Conservation (phyloP, 1,284 basidiomycete genomes). For the Psilocybe mexicana region DNA sequence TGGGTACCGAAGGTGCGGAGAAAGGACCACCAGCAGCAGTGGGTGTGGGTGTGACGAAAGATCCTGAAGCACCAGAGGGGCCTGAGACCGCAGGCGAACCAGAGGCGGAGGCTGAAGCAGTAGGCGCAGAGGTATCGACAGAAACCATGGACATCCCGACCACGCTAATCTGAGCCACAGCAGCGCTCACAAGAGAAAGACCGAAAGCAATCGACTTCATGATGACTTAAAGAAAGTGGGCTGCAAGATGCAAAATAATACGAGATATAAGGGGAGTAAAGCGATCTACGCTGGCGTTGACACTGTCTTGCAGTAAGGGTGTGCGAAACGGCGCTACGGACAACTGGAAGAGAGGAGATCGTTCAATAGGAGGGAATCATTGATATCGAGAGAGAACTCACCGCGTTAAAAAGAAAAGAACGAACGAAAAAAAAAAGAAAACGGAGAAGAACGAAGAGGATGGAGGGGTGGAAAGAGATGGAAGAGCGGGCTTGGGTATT, state of each 20-base stretch:
- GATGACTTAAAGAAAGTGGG: slow-evolving; percentile 50
- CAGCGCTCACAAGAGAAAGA: slow-evolving; percentile 56
- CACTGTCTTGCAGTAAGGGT: slow-evolving; percentile 60
- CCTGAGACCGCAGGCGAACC: not conserved
- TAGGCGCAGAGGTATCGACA: slow-evolving; percentile 13
- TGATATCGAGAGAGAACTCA: slow-evolving; percentile 21
- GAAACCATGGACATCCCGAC: slow-evolving; percentile 53
- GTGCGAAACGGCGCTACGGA: slow-evolving; percentile 34
- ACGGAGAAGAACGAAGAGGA: slow-evolving; percentile 38
- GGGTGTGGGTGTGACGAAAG: slow-evolving; percentile 19
- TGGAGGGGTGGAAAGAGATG: slow-evolving; percentile 33
- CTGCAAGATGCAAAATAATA: slow-evolving; percentile 34
- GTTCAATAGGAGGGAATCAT: not conserved
- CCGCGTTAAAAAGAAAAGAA: slow-evolving; percentile 41
- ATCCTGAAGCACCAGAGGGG: not conserved
- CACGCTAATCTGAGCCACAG: slow-evolving; percentile 52
- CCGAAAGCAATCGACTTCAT: slow-evolving; percentile 65
- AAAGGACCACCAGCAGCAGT: slow-evolving; percentile 11
- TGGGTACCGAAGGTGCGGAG: slow-evolving; percentile 40
- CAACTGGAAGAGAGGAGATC: slow-evolving; percentile 29
- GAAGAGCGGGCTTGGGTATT: slow-evolving; percentile 25
- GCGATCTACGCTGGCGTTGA: slow-evolving; percentile 71
- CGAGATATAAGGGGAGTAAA: slow-evolving; percentile 37
- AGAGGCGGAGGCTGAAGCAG: not conserved
- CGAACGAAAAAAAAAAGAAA: slow-evolving; percentile 36